Percentiles rank a stretch among this genome's conserved stretches.
Evolutionary conservation across 108 stramenopile species (phyloP).

Genomic region (Skeletonema potamos): DNA sequence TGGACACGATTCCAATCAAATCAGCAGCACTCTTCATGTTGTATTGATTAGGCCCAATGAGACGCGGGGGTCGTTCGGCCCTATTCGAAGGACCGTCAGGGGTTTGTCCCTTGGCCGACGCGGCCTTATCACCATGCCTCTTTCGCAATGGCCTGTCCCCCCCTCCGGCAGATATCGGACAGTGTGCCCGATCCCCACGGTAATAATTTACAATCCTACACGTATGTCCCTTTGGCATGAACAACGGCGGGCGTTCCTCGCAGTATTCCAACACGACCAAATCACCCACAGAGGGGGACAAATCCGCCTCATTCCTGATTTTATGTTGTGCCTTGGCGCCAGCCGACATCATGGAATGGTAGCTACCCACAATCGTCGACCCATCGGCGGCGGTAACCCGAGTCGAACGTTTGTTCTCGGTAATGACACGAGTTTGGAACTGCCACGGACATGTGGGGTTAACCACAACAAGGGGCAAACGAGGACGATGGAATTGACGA

Average conservation of each 20-base stretch:
- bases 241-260: conserved; percentile 84
- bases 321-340: conserved; percentile 75
- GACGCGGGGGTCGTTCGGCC: conserved; percentile 56
- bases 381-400: conserved; percentile 40
- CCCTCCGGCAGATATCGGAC: conserved; percentile 86
- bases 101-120: conserved; percentile 13
- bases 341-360: conserved; percentile 74
- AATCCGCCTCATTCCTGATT: conserved; percentile 79
- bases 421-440: conserved; percentile 67
- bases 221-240: conserved; percentile 83
- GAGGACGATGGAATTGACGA: conserved; percentile 84
- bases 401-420: conserved; percentile 22
- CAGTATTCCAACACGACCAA: conserved; percentile 79
- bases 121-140: conserved; percentile 58
- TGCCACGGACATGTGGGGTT: conserved; percentile 74
- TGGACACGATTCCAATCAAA: conserved; percentile 76
- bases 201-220: conserved; percentile 89
- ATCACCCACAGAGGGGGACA: conserved; percentile 73
- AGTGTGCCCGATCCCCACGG: conserved; percentile 79
- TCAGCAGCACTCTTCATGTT: conserved; percentile 55
- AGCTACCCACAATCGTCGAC: conserved; percentile 56
- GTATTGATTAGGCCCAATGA: conserved; percentile 65
- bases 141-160: conserved; percentile 83
- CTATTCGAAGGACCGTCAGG: conserved; percentile 40
- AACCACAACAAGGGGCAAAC: conserved; percentile 63